Conservation (phyloP, 1,139 yeast species). For the Suhomyces guaymorum region DNA sequence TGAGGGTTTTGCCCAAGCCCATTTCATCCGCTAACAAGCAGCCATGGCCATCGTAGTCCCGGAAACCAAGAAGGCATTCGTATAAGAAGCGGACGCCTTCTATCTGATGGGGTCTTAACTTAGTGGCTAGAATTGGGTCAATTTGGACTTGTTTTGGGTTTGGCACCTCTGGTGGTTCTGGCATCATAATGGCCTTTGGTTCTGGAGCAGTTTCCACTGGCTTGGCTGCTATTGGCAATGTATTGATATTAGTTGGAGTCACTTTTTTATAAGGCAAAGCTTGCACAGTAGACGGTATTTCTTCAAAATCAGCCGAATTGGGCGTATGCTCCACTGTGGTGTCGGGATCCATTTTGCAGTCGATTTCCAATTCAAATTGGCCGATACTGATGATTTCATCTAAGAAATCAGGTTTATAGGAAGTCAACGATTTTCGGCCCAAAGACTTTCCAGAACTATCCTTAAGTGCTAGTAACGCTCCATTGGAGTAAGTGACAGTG, state of each 20-base stretch:
- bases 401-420: constrained; percentile 11
- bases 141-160: constrained; percentile 35
- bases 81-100: constrained; percentile 83
- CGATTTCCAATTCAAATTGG: constrained; percentile 31
- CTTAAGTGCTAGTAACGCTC: constrained; percentile 13
- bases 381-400: constrained; percentile 26
- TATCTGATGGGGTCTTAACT: constrained; percentile 77
- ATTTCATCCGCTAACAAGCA: constrained; percentile 93
- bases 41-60: constrained; percentile 57
- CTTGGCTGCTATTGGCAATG: too few relatives aligned
- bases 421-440: constrained; percentile 12
- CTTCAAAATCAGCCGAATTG: too few relatives aligned
- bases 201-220: too few relatives aligned
- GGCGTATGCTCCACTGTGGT: too few relatives aligned
- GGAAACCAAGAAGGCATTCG: constrained; percentile 73
- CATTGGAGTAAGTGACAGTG: constrained; percentile 5
- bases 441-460: constrained; percentile 16
- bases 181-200: constrained; percentile 4
- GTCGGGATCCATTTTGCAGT: constrained; percentile 36
- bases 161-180: constrained; percentile 5
- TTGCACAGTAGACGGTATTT: not conserved
- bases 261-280: constrained; percentile 4
- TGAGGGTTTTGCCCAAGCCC: constrained; percentile 94
- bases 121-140: constrained; percentile 61
- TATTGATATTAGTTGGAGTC: too few relatives aligned